Percentiles rank a stretch among this genome's conserved stretches.
phyloP scores from a whole-genome alignment of 2,329 filamentous ascomycete genomes.

The Esteya vermicola region DNA sequence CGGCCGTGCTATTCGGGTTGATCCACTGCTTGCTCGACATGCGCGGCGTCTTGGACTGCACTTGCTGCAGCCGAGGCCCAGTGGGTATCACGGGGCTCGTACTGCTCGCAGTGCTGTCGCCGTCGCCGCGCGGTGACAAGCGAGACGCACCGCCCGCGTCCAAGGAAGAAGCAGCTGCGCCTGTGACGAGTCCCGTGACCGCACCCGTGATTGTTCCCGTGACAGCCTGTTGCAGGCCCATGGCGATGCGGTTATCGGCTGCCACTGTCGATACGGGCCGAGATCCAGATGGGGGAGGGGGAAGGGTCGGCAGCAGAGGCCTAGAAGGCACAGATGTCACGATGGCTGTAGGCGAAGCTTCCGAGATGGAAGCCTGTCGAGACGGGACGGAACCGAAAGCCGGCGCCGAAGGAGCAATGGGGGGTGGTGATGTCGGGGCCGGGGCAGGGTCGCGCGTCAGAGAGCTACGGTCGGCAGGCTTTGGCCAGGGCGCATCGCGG shows the following conservation, averaged over 20 bases:
- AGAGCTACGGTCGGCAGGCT: conserved; percentile 32
- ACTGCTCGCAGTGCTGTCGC: not conserved
- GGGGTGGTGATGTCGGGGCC: conserved; percentile 38
- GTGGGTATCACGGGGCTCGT: conserved; percentile 34
- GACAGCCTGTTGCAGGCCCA: too few relatives aligned
- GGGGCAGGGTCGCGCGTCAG: conserved; percentile 30
- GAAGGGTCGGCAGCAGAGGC: too few relatives aligned
- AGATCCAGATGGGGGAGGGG: too few relatives aligned
- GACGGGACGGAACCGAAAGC: conserved; percentile 42
- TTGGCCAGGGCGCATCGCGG: conserved; percentile 34
- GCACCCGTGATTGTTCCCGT: too few relatives aligned
- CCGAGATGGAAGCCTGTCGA: conserved; percentile 22
- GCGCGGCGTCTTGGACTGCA: conserved; percentile 19
- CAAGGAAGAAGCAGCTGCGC: too few relatives aligned
- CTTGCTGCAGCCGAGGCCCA: conserved; percentile 37
- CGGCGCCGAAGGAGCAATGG: conserved; percentile 41
- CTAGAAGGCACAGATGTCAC: too few relatives aligned
- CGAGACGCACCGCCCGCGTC: conserved; percentile 16
- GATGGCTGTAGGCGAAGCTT: conserved; percentile 17
- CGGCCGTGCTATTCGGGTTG: conserved; percentile 31
- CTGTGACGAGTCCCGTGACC: too few relatives aligned
- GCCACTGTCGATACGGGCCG: too few relatives aligned
- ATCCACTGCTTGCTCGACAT: conserved; percentile 47
- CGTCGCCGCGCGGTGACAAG: conserved; percentile 16
- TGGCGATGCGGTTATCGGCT: too few relatives aligned